Evolutionary conservation across 139 green algal genomes (phyloP).

Genomic region (Picochlorum costavermella): DNA sequence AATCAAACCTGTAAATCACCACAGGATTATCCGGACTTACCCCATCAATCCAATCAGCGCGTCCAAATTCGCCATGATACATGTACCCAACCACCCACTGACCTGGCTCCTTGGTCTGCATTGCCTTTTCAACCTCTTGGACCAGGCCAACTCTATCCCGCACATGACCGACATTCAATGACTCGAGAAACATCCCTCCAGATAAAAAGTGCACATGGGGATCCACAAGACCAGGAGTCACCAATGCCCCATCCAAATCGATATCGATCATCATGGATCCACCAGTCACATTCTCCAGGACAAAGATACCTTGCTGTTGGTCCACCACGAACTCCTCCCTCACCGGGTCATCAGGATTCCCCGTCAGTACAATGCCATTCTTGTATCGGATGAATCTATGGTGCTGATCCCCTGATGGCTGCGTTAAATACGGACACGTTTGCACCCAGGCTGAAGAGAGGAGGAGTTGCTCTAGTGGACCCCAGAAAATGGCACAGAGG

Average conservation of each 20-base stretch:
- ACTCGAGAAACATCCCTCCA: slow-evolving; percentile 38
- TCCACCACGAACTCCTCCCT: too few relatives aligned
- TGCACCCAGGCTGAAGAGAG: background rate
- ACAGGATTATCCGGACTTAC: slow-evolving; percentile 10
- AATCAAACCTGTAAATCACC: slow-evolving; percentile 19
- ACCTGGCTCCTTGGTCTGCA: too few relatives aligned
- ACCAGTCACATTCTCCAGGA: background rate
- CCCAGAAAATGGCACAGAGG: background rate
- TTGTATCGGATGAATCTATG: too few relatives aligned
- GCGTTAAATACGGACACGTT: too few relatives aligned
- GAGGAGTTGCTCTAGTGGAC: background rate
- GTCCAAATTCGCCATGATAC: slow-evolving; percentile 18
- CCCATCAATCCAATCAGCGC: slow-evolving; percentile 4
- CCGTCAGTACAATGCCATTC: too few relatives aligned
- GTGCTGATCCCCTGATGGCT: too few relatives aligned
- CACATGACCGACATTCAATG: slow-evolving; percentile 34
- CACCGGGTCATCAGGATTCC: too few relatives aligned
- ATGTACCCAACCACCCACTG: slow-evolving; percentile 37
- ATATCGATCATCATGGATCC: background rate
- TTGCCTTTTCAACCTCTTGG: too few relatives aligned
- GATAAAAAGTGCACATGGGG: slow-evolving; percentile 57
- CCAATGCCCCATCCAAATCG: background rate
- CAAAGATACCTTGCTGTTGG: too few relatives aligned
- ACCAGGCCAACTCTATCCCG: background rate
- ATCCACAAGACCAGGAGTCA: slow-evolving; percentile 46